phyloP scores from a whole-genome alignment of 2,329 filamentous ascomycete species.

The Monilinia fructigena region DNA sequence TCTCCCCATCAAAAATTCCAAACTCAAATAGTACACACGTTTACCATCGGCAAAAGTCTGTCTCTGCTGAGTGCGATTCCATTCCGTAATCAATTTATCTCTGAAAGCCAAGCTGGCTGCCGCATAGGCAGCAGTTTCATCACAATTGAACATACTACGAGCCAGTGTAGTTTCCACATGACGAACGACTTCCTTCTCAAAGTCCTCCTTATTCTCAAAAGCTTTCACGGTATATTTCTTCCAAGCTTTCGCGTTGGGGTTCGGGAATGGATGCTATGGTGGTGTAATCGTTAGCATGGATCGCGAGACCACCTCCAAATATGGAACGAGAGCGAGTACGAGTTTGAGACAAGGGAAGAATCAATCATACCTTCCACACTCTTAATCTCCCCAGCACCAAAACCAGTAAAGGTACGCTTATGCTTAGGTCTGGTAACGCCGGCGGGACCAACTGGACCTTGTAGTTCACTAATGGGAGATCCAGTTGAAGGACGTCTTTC shows the following conservation, averaged over 20 bases:
- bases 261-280: slow-evolving; percentile 78
- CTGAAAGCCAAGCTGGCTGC: slow-evolving; percentile 90
- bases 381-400: slow-evolving; percentile 89
- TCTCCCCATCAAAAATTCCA: slow-evolving; percentile 97
- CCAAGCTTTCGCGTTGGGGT: slow-evolving; percentile 77
- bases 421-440: slow-evolving; percentile 90
- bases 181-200: slow-evolving; percentile 81
- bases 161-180: slow-evolving; percentile 97
- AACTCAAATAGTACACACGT: slow-evolving; percentile 92
- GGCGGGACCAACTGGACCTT: slow-evolving; percentile 75
- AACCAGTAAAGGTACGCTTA: slow-evolving; percentile 93
- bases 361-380: slow-evolving; percentile 71
- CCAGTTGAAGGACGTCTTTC: slow-evolving; percentile 80
- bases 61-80: slow-evolving; percentile 97
- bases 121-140: slow-evolving; percentile 88
- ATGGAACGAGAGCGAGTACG: not conserved
- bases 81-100: slow-evolving; percentile 88
- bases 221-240: slow-evolving; percentile 60
- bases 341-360: not conserved
- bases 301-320: too few species aligned
- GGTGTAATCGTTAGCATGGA: slow-evolving; percentile 13
- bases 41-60: slow-evolving; percentile 91
- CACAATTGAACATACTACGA: slow-evolving; percentile 96
- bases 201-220: slow-evolving; percentile 79
- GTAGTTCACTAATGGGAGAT: slow-evolving; percentile 81